Conservation (phyloP, 164 flowering plant genomes). For the Vitis vinifera region ASM3070453v1 NC_081822.1:2284001-2284500, state of each 20-base stretch:
- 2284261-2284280: constrained; percentile 22
- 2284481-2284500: constrained; percentile 28
- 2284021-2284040: constrained; percentile 90
- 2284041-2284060: constrained; percentile 78
- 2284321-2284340: constrained; percentile 9
- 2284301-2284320: constrained; percentile 20
- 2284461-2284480: constrained; percentile 13
- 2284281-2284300: constrained; percentile 69
- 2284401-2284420: constrained; percentile 11
- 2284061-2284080: constrained; percentile 41
- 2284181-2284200: constrained; percentile 27
- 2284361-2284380: constrained; percentile 5
- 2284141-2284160: constrained; percentile 50
- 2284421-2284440: constrained; percentile 13
- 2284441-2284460: constrained; percentile 13
- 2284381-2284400: constrained; percentile 5
- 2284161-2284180: constrained; percentile 47
- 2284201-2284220: constrained; percentile 4
- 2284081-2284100: constrained; percentile 48
- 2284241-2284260: constrained; percentile 24
- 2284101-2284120: constrained; percentile 45
- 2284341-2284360: constrained; percentile 10
- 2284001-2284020: constrained; percentile 39
- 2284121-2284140: constrained; percentile 85
- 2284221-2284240: constrained; percentile 13